Conservation (phyloP, 2,329 filamentous ascomycete species). For the Sphaerostilbella broomeana region DNA sequence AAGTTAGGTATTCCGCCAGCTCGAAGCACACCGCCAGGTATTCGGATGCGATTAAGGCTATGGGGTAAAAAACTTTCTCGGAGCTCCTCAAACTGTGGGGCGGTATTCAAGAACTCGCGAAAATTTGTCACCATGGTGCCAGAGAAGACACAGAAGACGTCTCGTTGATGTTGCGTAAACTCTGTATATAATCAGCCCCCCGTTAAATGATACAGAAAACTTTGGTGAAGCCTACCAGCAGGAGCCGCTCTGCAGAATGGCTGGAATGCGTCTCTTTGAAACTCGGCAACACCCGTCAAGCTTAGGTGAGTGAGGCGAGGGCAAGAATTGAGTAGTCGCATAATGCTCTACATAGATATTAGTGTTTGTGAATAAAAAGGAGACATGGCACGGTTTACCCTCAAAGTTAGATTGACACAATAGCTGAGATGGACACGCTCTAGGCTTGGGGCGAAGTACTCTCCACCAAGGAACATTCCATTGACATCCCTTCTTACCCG, state of each 20-base stretch:
- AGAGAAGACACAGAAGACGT: constrained; percentile 96
- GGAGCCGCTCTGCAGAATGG: constrained; percentile 83
- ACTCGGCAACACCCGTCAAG: constrained; percentile 87
- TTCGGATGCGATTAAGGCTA: constrained; percentile 15
- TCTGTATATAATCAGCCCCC: constrained; percentile 46
- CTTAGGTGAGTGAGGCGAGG: constrained; percentile 89
- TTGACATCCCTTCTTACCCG: constrained; percentile 43
- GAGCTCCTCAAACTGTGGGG: constrained; percentile 40
- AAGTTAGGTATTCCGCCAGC: constrained; percentile 16
- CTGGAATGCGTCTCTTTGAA: constrained; percentile 77
- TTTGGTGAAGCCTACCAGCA: constrained; percentile 41
- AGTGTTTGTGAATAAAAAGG: too few relatives aligned
- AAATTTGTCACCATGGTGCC: constrained; percentile 74
- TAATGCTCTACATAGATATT: constrained; percentile 83
- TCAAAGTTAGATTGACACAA: constrained; percentile 75
- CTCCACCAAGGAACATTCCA: constrained; percentile 42
- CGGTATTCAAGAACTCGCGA: constrained; percentile 66
- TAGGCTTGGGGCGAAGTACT: constrained; percentile 57
- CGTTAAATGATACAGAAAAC: neutral
- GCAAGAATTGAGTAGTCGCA: constrained; percentile 81
- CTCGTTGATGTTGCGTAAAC: constrained; percentile 90
- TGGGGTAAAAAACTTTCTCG: constrained; percentile 32
- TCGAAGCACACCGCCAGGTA: constrained; percentile 12
- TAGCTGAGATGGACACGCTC: constrained; percentile 96
- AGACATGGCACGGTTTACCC: constrained; percentile 45